phyloP scores from a whole-genome alignment of 192 early-diverging fungal species.

The Umbelopsis vinacea region DNA sequence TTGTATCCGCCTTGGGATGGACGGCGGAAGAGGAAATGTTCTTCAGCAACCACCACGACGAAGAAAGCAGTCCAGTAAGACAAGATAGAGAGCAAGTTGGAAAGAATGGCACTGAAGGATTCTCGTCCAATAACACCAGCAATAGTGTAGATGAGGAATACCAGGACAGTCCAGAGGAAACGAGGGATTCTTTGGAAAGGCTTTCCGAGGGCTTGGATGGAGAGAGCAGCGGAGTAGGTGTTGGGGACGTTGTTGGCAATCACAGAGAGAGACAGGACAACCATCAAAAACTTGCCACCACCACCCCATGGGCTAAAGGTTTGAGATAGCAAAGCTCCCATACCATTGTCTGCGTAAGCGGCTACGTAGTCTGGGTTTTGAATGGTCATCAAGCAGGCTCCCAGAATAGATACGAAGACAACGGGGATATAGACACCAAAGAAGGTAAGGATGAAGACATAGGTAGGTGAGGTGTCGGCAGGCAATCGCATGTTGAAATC shows the following conservation, averaged over 20 bases:
- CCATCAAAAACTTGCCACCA: constrained; percentile 28
- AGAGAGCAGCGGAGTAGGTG: constrained; percentile 37
- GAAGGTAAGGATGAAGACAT: constrained; percentile 32
- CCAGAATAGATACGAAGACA: constrained; percentile 25
- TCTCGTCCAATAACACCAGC: constrained; percentile 31
- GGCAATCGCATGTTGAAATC: constrained; percentile 32
- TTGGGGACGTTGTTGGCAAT: constrained; percentile 39
- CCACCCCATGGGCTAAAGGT: constrained; percentile 20
- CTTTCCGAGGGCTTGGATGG: constrained; percentile 31
- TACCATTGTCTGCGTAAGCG: not conserved
- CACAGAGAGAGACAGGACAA: constrained; percentile 28
- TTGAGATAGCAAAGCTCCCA: constrained; percentile 23
- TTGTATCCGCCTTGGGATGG: constrained; percentile 29
- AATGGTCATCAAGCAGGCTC: constrained; percentile 23
- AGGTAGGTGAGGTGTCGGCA: constrained; percentile 9
- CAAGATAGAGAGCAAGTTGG: constrained; percentile 35
- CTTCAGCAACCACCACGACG: constrained; percentile 26
- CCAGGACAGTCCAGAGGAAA: constrained; percentile 35
- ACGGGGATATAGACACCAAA: constrained; percentile 28
- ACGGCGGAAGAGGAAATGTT: constrained; percentile 30
- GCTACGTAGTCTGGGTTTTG: constrained; percentile 15
- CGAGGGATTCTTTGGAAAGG: constrained; percentile 35
- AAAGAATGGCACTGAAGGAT: constrained; percentile 26
- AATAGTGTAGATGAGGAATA: constrained; percentile 29
- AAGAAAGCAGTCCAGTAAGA: constrained; percentile 37